A percentile compares a stretch with the other conserved stretches of the same genome.
phyloP scores from a whole-genome alignment of 2,329 filamentous ascomycete genomes.

The Fusarium sp. region DNA sequence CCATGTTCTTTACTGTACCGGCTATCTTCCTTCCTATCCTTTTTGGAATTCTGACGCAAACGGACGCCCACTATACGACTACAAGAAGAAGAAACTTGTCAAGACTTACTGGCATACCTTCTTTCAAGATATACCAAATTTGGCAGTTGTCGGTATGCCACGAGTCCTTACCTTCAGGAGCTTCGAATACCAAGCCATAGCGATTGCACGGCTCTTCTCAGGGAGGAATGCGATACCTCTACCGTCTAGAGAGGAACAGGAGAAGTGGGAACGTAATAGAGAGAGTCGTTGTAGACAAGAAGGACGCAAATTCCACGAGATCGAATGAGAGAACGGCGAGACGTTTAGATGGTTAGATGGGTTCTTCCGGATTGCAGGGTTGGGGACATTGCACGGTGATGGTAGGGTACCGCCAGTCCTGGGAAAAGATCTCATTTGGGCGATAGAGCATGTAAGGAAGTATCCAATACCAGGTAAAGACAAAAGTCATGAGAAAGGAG shows the following conservation, averaged over 20 bases:
- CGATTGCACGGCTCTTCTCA: conserved; percentile 61
- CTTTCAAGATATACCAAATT: conserved; percentile 57
- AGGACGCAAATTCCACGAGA: conserved; percentile 62
- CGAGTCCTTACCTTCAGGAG: conserved; percentile 63
- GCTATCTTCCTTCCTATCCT: conserved; percentile 57
- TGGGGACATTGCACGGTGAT: conserved; percentile 59
- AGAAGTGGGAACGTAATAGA: conserved; percentile 59
- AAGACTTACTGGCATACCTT: conserved; percentile 65
- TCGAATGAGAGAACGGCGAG: conserved; percentile 64
- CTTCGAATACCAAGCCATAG: conserved; percentile 67
- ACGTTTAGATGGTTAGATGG: conserved; percentile 59
- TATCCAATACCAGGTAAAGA: conserved; percentile 54
- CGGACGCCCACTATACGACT: conserved; percentile 62
- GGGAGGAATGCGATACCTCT: conserved; percentile 53
- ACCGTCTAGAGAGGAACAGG: conserved; percentile 54
- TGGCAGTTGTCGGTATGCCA: conserved; percentile 64
- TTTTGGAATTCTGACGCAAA: conserved; percentile 61
- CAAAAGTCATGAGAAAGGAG: background rate
- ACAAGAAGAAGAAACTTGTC: conserved; percentile 56
- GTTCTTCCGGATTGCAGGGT: conserved; percentile 61
- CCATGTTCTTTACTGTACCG: conserved; percentile 56
- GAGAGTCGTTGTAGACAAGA: conserved; percentile 45
- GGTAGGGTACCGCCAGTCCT: conserved; percentile 60
- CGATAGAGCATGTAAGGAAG: conserved; percentile 60
- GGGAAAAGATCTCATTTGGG: conserved; percentile 57